Evolutionary conservation across 1,284 basidiomycete genomes (phyloP).

Genomic region (Marasmius fiardii): DNA sequence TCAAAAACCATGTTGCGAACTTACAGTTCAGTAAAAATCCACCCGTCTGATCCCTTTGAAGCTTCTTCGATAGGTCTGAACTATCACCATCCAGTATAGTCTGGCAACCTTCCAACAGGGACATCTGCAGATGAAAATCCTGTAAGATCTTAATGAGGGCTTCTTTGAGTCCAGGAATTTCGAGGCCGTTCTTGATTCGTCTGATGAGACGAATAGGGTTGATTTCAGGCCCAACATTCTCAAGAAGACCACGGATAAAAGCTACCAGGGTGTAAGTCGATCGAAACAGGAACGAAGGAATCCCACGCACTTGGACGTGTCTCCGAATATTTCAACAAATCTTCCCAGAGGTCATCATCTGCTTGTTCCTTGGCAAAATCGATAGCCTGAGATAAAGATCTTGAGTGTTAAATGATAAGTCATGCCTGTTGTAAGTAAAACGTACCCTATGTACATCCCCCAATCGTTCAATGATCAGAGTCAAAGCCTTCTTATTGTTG

Average conservation of each 20-base stretch:
- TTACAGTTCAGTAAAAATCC: conserved; percentile 74
- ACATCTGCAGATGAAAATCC: conserved; percentile 91
- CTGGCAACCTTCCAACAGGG: conserved; percentile 87
- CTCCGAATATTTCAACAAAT: conserved; percentile 92
- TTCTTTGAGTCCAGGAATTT: conserved; percentile 92
- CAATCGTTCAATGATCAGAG: conserved; percentile 92
- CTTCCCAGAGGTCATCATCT: conserved; percentile 98
- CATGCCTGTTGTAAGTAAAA: conserved; percentile 13
- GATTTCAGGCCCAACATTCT: conserved; percentile 96
- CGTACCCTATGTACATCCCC: conserved; percentile 86
- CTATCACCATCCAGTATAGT: conserved; percentile 84
- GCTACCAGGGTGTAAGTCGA: conserved; percentile 37
- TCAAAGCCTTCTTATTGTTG: conserved; percentile 92
- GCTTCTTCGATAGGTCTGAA: conserved; percentile 61
- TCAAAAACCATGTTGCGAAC: background rate
- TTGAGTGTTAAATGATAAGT: background rate
- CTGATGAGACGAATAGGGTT: conserved; percentile 93
- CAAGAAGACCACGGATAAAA: conserved; percentile 92
- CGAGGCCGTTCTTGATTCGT: conserved; percentile 92
- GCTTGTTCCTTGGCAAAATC: conserved; percentile 98
- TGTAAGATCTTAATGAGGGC: conserved; percentile 96
- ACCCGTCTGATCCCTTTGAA: conserved; percentile 74
- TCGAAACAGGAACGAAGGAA: background rate
- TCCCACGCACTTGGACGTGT: conserved; percentile 71
- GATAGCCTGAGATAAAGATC: conserved; percentile 64